Conservation (phyloP, 345 rosid genomes). For the Jatropha curcas region DNA sequence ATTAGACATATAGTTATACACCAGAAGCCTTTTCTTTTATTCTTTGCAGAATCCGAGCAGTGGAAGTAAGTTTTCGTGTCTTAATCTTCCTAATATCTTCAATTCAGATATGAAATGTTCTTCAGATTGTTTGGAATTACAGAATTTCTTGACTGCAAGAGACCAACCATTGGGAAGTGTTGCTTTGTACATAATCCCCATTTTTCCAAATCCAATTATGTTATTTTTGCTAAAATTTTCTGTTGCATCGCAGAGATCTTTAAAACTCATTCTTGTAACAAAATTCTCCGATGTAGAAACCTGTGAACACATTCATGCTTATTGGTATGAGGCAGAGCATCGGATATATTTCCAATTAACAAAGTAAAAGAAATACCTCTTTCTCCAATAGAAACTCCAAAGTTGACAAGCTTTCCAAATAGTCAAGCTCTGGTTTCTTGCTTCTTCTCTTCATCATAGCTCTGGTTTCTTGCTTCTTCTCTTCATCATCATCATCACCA, state of each 20-base stretch:
- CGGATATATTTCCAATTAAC: no score
- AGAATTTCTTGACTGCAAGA: constrained; percentile 16
- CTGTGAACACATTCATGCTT: not conserved
- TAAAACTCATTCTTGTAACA: constrained; percentile 1
- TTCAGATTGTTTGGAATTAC: not conserved
- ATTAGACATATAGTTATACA: constrained; percentile 27
- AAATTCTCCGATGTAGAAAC: constrained; percentile 4
- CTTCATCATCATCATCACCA: not conserved
- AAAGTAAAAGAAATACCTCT: not conserved
- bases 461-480: not conserved
- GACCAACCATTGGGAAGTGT: constrained; percentile 18
- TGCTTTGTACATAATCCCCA: constrained; percentile 18
- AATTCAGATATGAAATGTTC: constrained; percentile 16
- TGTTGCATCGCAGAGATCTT: constrained; percentile 9
- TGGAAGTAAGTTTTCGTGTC: constrained; percentile 20
- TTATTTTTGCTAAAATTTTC: not conserved
- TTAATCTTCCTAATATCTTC: constrained; percentile 13
- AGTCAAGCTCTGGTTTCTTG: not conserved
- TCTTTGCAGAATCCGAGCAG: constrained; percentile 28
- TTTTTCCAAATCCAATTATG: constrained; percentile 3
- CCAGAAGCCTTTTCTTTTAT: constrained; percentile 26
- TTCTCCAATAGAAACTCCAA: not conserved
- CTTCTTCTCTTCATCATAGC: not conserved
- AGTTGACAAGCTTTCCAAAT: not conserved
- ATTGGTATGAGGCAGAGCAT: not conserved